Base-by-base conservation (phyloP, 306 rosid species). In the Pyrus bretschneideri region DNA sequence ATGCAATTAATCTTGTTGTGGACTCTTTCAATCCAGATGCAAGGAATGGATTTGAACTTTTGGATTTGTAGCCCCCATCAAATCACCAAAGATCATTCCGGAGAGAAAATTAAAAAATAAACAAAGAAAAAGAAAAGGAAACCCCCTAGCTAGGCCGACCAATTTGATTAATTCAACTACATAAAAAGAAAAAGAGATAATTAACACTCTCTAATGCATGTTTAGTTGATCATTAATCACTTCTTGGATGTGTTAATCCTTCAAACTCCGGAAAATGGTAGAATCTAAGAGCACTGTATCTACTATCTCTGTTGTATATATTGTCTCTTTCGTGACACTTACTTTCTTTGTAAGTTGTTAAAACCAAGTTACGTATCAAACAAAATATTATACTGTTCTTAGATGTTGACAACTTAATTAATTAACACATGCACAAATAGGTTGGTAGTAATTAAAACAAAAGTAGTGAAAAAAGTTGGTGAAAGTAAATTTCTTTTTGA, bases 21-120 rank as follows among this genome's bases (percentile, higher is more conserved):
- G 15, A 74, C 44, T 17, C 31, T 62, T 61, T 13, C 54, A 31
- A 71, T 81, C 81, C 78, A 76, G 79, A 44, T 81, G 45, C 81
- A 71, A 33, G 60, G 78, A 62, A 70, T 9, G 67, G 68, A 58
- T 63, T 73, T 71, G 12, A 76, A 46, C 45, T 22, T 27, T 60
- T 33, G 75, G 74, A 51, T 66, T 42, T 17, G 78, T 57, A 81
- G 75, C 17, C 78, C 73, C 81, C 70, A 54, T 72, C 52, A 42
- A 22, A 60, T 69, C 44, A 66, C 21, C 77, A 33, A 76, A 76
- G 77, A 17, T 5, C 21, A 51, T 51, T 51, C 55, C 21, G 55
- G 18, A 30, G 29, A 71, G 33, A 71, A 49, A 22, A 40, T 46
- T 35, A 30, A 71, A 70, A 64, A 19, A 23, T 15, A 35, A 35